Conservation (phyloP, 2,329 filamentous ascomycete genomes). For the Ceratocystis eucalypticola region DNA sequence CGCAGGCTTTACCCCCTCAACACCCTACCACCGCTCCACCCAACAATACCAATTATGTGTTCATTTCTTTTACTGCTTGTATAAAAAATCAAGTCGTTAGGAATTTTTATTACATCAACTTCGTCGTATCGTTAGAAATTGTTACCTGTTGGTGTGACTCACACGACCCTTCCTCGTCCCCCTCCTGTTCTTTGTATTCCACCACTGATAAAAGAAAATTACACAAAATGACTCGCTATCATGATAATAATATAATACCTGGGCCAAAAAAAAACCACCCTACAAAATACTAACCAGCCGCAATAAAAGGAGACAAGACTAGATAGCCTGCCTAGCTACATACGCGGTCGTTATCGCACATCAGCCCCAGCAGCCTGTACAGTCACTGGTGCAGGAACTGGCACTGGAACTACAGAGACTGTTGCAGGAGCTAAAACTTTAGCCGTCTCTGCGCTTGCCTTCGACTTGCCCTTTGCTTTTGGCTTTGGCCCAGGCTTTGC, state of each 20-base stretch:
- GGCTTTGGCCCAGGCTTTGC: background rate
- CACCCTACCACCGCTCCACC: no score
- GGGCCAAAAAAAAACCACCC: conserved; percentile 1
- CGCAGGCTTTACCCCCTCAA: background rate
- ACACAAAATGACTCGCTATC: background rate
- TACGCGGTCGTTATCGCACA: conserved; percentile 20
- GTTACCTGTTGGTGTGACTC: background rate
- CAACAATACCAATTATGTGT: background rate
- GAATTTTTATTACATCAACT: background rate
- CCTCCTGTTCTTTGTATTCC: background rate
- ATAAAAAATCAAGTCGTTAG: no score
- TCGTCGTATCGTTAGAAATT: background rate
- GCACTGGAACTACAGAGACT: background rate
- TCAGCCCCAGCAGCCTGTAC: conserved; percentile 7
- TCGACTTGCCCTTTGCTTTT: background rate
- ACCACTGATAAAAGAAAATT: background rate
- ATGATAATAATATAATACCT: conserved; percentile 21
- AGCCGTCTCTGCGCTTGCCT: background rate
- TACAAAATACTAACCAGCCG: background rate
- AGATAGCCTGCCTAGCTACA: background rate
- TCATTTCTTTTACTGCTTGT: background rate
- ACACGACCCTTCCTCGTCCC: background rate
- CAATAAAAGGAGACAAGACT: background rate
- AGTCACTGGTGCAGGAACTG: background rate
- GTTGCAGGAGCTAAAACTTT: background rate